phyloP scores from a whole-genome alignment of 306 rosid species.

The Dalbergia cultrata region DNA sequence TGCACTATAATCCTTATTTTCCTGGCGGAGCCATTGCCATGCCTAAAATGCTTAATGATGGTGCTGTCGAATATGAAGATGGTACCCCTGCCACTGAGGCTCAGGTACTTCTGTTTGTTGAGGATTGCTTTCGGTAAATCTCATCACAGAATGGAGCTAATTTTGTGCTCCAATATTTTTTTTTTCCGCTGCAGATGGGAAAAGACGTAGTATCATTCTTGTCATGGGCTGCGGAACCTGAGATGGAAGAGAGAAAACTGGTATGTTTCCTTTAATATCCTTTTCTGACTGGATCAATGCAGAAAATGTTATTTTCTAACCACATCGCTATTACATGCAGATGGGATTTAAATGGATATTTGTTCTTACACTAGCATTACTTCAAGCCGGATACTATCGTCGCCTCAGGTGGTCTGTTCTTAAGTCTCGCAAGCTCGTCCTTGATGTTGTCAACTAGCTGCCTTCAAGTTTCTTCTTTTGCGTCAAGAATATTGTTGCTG shows the following conservation, averaged over 20 bases:
- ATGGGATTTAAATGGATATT: conserved; percentile 99
- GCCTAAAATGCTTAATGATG: conserved; percentile 99
- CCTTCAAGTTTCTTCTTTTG: conserved; percentile 49
- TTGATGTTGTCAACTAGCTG: conserved; percentile 91
- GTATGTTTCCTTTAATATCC: conserved; percentile 53
- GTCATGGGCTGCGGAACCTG: conserved; percentile 98
- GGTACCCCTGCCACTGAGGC: conserved; percentile 94
- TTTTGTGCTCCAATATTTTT: not conserved
- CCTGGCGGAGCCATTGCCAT: conserved; percentile 99
- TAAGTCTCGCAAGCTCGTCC: conserved; percentile 98
- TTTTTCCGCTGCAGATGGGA: conserved; percentile 77
- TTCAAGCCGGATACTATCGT: conserved; percentile 94
- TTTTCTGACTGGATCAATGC: not conserved
- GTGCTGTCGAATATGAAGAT: conserved; percentile 96
- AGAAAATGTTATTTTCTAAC: conserved; percentile 8
- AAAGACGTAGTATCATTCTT: conserved; percentile 90
- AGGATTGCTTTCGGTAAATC: conserved; percentile 22
- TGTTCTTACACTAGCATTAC: conserved; percentile 87
- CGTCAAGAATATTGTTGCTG: conserved; percentile 52
- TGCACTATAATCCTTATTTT: conserved; percentile 95
- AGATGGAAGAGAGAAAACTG: conserved; percentile 99
- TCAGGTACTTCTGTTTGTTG: conserved; percentile 63
- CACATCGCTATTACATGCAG: conserved; percentile 53
- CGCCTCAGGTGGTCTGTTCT: conserved; percentile 92
- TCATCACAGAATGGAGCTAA: not conserved